Base-by-base conservation (phyloP, 805 yeast species). In the Ogataea nakhonphanomensis region DNA sequence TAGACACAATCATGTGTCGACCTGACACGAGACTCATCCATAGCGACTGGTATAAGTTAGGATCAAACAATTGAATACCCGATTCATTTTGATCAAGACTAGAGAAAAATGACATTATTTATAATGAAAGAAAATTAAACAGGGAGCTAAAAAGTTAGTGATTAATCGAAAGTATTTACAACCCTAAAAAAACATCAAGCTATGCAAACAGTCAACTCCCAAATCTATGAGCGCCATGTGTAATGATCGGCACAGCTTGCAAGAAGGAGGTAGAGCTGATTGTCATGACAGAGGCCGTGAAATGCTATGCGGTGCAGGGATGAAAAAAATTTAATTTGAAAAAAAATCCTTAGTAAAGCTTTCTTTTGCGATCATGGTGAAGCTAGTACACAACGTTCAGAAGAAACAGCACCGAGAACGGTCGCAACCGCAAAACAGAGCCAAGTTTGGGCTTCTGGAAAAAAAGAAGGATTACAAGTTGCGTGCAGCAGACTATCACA, bases 351-450 rank as follows among this genome's bases (percentile, higher is more conserved):
- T 20, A 5, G 20, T 17, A 14, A n/a, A 22, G 8, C 12, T 21
- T 22, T 13, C 23, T 35, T 29, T 11, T 7, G 12, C 13, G 25
- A 36, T 20, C 25, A 86, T 86, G 95, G 84, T 84, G 25, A 84
- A 82, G 49, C 66, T 84, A 25, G 91, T 84, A 9, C 97, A 90
- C 61, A 85, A 88, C 57, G 81, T 91, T 8, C 97, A 91, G 64
- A 93, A 95, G 70, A 93, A 88, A 58, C 98, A 93, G 69, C 99
- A 93, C 58, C 71, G 89, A 43, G 99, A 93, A 68, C 78, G 99
- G 55, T 76, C 96, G 5, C 99, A 93, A 65, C 84, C 91, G 1
- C 71, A 69, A 33, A 80, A 76, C 32, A 73, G 99, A 43, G 69
- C 77, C 53, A 76, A 76, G 58, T 79, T 74, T 63, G 99, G 99